These are phyloP conservation scores for Camptophora hylomeconis DNA, from an alignment of 2,329 filamentous ascomycete genomes.

Conservation along the genomic window DNA sequence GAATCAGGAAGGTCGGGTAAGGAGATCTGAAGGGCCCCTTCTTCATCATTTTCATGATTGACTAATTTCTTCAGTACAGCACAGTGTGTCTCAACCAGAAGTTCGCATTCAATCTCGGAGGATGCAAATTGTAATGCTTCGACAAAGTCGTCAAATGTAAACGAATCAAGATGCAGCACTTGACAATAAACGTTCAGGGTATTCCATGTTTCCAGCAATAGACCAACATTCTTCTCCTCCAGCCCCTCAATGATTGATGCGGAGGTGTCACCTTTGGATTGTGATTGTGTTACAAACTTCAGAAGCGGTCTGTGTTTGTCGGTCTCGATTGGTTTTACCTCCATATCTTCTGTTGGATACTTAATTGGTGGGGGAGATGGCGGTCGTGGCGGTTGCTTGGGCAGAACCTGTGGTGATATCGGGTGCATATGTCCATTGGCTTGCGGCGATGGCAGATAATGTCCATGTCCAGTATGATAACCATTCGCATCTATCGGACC, in stretches of 20 bases:
- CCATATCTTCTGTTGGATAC: slow-evolving; percentile 90
- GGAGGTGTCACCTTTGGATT: slow-evolving; percentile 39
- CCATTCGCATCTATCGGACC: slow-evolving; percentile 15
- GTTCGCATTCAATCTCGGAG: slow-evolving; percentile 61
- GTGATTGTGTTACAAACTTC: slow-evolving; percentile 55
- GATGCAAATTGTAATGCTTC: slow-evolving; percentile 72
- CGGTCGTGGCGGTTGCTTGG: slow-evolving; percentile 39
- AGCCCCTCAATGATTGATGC: slow-evolving; percentile 44
- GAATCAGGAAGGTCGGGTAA: slow-evolving; percentile 64
- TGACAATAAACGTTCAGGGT: slow-evolving; percentile 97
- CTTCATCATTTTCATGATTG: slow-evolving; percentile 53
- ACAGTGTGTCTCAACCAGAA: slow-evolving; percentile 86
- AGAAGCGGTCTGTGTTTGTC: slow-evolving; percentile 57
- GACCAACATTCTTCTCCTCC: slow-evolving; percentile 72
- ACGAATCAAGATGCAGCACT: slow-evolving; percentile 86
- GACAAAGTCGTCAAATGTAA: slow-evolving; percentile 92
- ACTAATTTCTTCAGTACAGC: slow-evolving; percentile 80
- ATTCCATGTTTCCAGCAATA: slow-evolving; percentile 84
- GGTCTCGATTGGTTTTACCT: slow-evolving; percentile 55
- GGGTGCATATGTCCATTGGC: slow-evolving; percentile 18
- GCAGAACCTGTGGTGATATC: slow-evolving; percentile 24
- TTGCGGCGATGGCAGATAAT: slow-evolving; percentile 10
- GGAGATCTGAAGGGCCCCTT: slow-evolving; percentile 65
- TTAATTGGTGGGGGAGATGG: slow-evolving; percentile 67
- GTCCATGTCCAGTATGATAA: slow-evolving; percentile 15